Evolutionary conservation across 1,284 basidiomycete genomes (phyloP), one percentile per base, ranked within the genome.

Genomic region (Macrocystidia cucumis): DNA sequence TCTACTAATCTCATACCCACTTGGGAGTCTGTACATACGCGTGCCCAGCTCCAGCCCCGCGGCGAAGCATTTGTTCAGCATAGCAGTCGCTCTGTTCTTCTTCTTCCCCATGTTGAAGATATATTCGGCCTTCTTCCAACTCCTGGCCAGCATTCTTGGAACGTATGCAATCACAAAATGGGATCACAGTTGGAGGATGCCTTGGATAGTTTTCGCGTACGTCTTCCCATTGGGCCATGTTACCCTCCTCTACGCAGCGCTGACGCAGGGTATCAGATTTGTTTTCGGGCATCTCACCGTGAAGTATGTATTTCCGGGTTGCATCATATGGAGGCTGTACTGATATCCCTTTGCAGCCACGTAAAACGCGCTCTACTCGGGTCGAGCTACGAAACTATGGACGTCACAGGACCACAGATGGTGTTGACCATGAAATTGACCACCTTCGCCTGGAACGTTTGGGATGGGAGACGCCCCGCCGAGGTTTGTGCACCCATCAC

Each of bases 381-480:
- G 3, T 47, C 76, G 19, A 72, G 80, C 36, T 79, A 81, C 37
- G 81, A 84, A 44, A 79, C 76, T 0, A 70, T 92, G 42, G 89
- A 95, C 49, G 75, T 97, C 41, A 91, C 90, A 8, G 87, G 85
- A 1, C 76, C 86, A 20, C 91, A 93, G 52, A 96, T 97, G 91
- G 89, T 97, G 2, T 68, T 96, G 23, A 79, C 82, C 9, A 93
- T 95, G 89, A 97, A 96, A 56, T 69, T 97, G 32, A 91, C 89
- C 12, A 91, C 89, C 0, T 98, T 96, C 58, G 95, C 95, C 0
- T 98, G 95, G 95, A 95, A 95, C 53, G 84, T 93, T 6, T 81
- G 79, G 57, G 95, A 98, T 57, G 92, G 92, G 1, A 71, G 80
- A 20, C 65, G 83, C 29, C 71, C 75, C n/a, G 54, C 61, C 21